phyloP scores from a whole-genome alignment of 148 eudicot species.

The Spergularia bocconei region DNA sequence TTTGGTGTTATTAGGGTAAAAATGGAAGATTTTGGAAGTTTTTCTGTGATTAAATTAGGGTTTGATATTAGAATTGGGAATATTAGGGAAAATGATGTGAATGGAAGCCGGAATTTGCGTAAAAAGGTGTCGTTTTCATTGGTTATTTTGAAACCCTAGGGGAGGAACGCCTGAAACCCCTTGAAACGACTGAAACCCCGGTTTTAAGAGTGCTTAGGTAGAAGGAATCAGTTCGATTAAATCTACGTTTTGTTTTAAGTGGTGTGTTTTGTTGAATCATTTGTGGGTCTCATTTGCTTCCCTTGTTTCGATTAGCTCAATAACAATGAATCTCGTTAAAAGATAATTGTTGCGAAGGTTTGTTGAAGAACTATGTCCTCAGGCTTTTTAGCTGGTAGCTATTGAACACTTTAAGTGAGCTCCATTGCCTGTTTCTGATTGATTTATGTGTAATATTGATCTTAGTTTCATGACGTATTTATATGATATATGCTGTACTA shows the following conservation, averaged over 20 bases:
- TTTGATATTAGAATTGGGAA: not conserved
- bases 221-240: not conserved
- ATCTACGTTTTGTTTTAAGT: not conserved
- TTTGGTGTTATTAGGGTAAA: not conserved
- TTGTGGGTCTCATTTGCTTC: not conserved
- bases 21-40: not conserved
- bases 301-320: not conserved
- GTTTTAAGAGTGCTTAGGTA: not conserved
- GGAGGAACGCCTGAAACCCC: too few species aligned
- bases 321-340: not conserved
- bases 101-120: not conserved
- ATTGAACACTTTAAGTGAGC: not conserved
- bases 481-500: not conserved
- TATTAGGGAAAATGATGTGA: not conserved
- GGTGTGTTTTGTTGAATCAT: not conserved
- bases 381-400: not conserved
- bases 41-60: not conserved
- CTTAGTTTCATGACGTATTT: not conserved
- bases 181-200: not conserved
- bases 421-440: not conserved
- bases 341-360: not conserved
- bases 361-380: not conserved
- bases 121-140: not conserved
- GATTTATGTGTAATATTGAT: not conserved
- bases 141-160: slow-evolving; percentile 4